These are phyloP conservation scores for Apiotrichum sp. DNA, from an alignment of 1,284 basidiomycete genomes.

Conservation along the genomic window DNA sequence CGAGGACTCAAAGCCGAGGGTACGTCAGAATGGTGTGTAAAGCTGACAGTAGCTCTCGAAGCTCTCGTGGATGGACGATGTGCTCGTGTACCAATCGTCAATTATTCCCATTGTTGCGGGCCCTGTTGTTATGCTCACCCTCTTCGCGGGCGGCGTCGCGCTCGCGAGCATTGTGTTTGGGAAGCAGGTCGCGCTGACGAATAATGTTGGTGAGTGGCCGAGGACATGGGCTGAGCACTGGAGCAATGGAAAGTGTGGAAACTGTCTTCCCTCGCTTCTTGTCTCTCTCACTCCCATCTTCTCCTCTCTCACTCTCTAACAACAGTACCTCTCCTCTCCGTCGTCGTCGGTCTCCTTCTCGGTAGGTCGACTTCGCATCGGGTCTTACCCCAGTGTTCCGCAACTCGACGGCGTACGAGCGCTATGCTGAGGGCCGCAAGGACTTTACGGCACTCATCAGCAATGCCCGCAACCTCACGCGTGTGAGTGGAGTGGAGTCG, in stretches of 20 bases:
- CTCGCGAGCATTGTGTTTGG: constrained; percentile 32
- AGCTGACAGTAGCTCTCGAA: constrained; percentile 40
- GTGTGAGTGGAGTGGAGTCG: constrained; percentile 28
- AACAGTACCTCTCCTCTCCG: constrained; percentile 68
- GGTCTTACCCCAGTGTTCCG: constrained; percentile 54
- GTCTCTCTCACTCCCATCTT: too few species aligned
- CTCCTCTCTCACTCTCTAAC: not conserved
- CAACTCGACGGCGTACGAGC: constrained; percentile 45
- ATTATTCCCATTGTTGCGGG: constrained; percentile 54
- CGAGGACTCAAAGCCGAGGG: constrained; percentile 41
- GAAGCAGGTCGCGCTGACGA: constrained; percentile 38
- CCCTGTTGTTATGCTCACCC: constrained; percentile 72
- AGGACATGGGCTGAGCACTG: too few species aligned
- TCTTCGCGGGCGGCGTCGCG: constrained; percentile 57
- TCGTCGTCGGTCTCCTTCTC: constrained; percentile 63
- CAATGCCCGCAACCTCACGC: constrained; percentile 58
- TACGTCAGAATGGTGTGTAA: constrained; percentile 11
- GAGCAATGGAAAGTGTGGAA: too few species aligned
- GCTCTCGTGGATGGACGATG: constrained; percentile 86
- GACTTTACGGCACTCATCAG: constrained; percentile 54
- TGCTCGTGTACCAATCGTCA: constrained; percentile 58
- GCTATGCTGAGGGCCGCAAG: constrained; percentile 60
- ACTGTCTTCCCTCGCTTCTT: too few species aligned
- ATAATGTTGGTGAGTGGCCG: constrained; percentile 39
- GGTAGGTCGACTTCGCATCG: constrained; percentile 11